Evolutionary conservation across 2,329 filamentous ascomycete species (phyloP).

Genomic region (Amauroascus verrucosus): DNA sequence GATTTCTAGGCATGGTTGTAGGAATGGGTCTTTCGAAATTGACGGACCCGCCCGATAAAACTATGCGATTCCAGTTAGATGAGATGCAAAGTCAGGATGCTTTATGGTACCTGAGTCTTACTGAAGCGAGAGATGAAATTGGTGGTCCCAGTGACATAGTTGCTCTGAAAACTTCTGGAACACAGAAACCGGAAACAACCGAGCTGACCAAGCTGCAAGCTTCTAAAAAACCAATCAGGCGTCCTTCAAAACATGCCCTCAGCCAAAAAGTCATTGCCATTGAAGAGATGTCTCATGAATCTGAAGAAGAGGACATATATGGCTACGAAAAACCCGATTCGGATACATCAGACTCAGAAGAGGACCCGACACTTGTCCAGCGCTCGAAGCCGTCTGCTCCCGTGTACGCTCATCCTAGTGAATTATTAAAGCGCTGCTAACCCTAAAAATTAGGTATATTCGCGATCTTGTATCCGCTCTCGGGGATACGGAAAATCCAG

Average conservation of each 20-base stretch:
- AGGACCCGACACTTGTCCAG: slow-evolving; percentile 78
- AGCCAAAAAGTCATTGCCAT: slow-evolving; percentile 38
- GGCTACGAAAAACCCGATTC: slow-evolving; percentile 79
- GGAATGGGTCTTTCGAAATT: slow-evolving; percentile 62
- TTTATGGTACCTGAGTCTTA: slow-evolving; percentile 60
- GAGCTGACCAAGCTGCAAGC: background rate
- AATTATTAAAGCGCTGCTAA: slow-evolving; percentile 12
- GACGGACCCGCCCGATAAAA: slow-evolving; percentile 55
- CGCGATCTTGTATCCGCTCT: slow-evolving; percentile 71
- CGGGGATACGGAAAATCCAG: slow-evolving; percentile 70
- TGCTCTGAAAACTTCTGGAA: slow-evolving; percentile 11
- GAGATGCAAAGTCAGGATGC: slow-evolving; percentile 66
- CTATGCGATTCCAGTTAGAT: slow-evolving; percentile 73
- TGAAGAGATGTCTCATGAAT: slow-evolving; percentile 53
- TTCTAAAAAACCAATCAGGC: background rate
- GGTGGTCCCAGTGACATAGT: slow-evolving; percentile 48
- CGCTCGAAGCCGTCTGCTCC: slow-evolving; percentile 74
- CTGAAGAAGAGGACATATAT: slow-evolving; percentile 57
- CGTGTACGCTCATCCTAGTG: slow-evolving; percentile 44
- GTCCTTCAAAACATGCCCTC: background rate
- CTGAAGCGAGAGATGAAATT: slow-evolving; percentile 50
- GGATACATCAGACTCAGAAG: slow-evolving; percentile 82
- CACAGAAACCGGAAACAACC: background rate
- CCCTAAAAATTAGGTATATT: slow-evolving; percentile 51
- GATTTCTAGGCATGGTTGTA: slow-evolving; percentile 80